Base-by-base conservation (phyloP, 2,329 filamentous ascomycete species). In the Botrytis cinerea region DNA sequence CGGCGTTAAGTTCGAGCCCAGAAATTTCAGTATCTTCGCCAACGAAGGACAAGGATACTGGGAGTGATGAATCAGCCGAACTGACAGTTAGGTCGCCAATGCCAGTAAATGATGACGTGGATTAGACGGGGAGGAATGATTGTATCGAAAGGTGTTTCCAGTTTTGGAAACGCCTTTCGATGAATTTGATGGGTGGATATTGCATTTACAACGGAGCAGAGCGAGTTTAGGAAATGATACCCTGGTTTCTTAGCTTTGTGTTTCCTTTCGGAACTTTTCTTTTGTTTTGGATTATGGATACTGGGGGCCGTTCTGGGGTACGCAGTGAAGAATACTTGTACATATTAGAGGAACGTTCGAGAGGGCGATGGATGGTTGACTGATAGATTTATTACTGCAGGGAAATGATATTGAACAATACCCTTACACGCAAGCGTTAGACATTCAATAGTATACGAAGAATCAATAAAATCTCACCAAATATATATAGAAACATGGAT, bases 61-160 rank as follows among this genome's bases (percentile, higher is more conserved):
- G 59, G 18, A 62, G 43, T 28, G 76, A 78, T 73, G 76, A 73
- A 18, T 69, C 67, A 40, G 77, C 70, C 16, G 78, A 78, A 32
- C 68, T 77, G 64, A 77, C 75, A 1, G 70, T 78, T 18, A 73
- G 74, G 54, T 76, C 74, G 12, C 78, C 78, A 1, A 75, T 77
- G 35, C 78, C 78, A 20, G 69, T 77, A 22, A 75, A 78, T 22
- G 79, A 80, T 32, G 78, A 78, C 25, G 74, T 61, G 57, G 72
- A 66, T 28, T 75, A 75, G 57, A 72, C 48, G n/a, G 16, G 51
- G 6, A 28, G 61, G 20, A 25, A 4, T 28, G 51, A 25, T 57
- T 59, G 43, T n/a, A 28, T 64, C 40, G 38, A 4, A 57, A 28
- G 54, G 40, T 14, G 51, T 16, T 12, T 22, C n/a, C 25, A n/a